These are phyloP conservation scores for Pestalotiopsis sp. DNA, from an alignment of 2,329 filamentous ascomycete species.

Conservation along the genomic window DNA sequence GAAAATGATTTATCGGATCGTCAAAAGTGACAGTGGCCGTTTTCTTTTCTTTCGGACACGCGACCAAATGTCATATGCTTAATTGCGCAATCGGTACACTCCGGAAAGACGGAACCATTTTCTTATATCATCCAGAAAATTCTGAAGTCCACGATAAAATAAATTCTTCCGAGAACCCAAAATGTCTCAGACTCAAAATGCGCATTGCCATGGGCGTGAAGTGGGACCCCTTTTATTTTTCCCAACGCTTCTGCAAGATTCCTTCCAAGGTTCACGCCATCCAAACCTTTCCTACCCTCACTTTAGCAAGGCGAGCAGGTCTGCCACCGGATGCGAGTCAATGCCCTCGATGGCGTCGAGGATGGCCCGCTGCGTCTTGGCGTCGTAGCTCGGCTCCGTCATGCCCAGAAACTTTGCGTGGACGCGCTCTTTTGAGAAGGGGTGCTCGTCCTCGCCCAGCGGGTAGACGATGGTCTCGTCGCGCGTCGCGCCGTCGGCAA, in stretches of 20 bases:
- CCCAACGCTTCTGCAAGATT: neutral
- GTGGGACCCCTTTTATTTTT: neutral
- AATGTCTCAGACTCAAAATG: neutral
- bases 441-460: conserved; percentile 25
- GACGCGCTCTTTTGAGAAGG: conserved; percentile 23
- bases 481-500: conserved; percentile 19
- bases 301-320: conserved; percentile 18
- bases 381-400: conserved; percentile 21
- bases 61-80: neutral
- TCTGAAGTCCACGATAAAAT: neutral
- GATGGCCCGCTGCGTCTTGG: conserved; percentile 17
- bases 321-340: conserved; percentile 16
- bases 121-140: neutral
- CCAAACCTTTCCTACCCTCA: neutral
- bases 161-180: neutral
- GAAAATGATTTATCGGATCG: neutral
- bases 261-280: neutral
- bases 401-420: conserved; percentile 26
- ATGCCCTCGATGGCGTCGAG: conserved; percentile 19
- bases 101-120: neutral
- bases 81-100: neutral
- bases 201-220: neutral
- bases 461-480: conserved; percentile 20
- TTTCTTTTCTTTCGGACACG: neutral
- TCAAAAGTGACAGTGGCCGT: neutral